phyloP scores from a whole-genome alignment of 805 yeast genomes.

The Yarrowia sp. region DNA sequence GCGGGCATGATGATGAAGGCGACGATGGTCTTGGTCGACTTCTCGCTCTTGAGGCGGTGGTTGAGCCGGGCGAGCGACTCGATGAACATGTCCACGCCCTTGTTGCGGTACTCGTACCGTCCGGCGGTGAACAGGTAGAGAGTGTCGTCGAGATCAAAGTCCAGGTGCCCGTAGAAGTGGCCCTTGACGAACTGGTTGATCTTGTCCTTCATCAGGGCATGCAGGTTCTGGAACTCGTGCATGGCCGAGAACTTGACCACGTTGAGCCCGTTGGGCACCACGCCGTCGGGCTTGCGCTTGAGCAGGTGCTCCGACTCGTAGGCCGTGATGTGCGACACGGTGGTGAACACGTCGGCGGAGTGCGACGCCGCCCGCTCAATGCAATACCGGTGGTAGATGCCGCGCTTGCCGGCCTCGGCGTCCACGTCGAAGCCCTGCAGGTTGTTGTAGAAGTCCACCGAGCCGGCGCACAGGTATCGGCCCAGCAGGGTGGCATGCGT shows the following conservation, averaged over 20 bases:
- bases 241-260: constrained; percentile 96
- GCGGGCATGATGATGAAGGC: constrained; percentile 99
- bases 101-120: constrained; percentile 92
- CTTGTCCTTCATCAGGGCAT: constrained; percentile 85
- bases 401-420: constrained; percentile 96
- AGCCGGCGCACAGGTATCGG: constrained; percentile 93
- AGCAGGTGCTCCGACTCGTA: constrained; percentile 88
- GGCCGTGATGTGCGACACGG: constrained; percentile 97
- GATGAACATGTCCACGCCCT: constrained; percentile 93
- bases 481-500: constrained; percentile 97
- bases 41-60: constrained; percentile 74
- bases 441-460: constrained; percentile 93
- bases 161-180: constrained; percentile 94
- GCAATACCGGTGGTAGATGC: constrained; percentile 95
- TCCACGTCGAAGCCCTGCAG: constrained; percentile 88
- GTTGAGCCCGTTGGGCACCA: constrained; percentile 92
- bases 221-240: constrained; percentile 96
- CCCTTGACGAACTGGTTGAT: constrained; percentile 94
- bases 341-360: constrained; percentile 93
- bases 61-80: constrained; percentile 91
- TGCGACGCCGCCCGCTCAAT: constrained; percentile 96
- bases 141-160: constrained; percentile 91
- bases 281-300: constrained; percentile 97
- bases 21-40: constrained; percentile 87
- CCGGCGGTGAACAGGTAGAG: constrained; percentile 96